Base-by-base conservation (phyloP, 352 stramenopile genomes). In the Thraustochytrium aureum region DNA sequence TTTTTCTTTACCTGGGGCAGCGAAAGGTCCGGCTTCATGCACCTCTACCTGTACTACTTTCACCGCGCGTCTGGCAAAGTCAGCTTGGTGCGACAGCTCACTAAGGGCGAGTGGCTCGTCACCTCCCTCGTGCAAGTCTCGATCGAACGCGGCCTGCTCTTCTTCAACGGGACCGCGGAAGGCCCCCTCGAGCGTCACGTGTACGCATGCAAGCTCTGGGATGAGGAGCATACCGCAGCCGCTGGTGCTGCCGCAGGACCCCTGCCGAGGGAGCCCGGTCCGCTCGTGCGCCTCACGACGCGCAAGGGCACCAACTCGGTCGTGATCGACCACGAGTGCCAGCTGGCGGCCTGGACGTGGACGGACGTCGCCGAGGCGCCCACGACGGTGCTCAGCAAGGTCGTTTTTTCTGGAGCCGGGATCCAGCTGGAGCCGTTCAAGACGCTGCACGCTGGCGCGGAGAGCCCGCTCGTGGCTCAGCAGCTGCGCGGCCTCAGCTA, bases 1-100 rank as follows among this genome's bases (percentile, higher is more conserved):
- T 97, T 98, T 85, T 95, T 91, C 22, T 98, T 98, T 84, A 87
- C 98, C 43, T 98, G 95, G 92, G 92, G 89, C 12, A 96, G 90
- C 0, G 94, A 99, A 87, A 86, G 93, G 52, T 90, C 87, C 37
- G 94, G 94, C n/a, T 98, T 90, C 83, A 94, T 92, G 87, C 94
- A 98, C 74, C 84, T 99, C 59, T 98, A 99, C 86, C 85, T 98
- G 66, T 98, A 99, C 85, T 33, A 94, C 94, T 41, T 50, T 59
- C 38, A 45, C 45, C 12, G n/a, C 5, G 6, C 26, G 10, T 50
- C 62, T 6, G 35, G 60, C 41, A 1, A 65, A 35, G 22, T 37
- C 22, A 4, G 12, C 17, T 26, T 75, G 7, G 37, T 83, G n/a
- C 60, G 61, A 12, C 33, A 66, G 42, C 45, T 75, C 26, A 20